phyloP scores from a whole-genome alignment of 2,329 filamentous ascomycete genomes.

The Stachybotrys chlorohalonatus region DNA sequence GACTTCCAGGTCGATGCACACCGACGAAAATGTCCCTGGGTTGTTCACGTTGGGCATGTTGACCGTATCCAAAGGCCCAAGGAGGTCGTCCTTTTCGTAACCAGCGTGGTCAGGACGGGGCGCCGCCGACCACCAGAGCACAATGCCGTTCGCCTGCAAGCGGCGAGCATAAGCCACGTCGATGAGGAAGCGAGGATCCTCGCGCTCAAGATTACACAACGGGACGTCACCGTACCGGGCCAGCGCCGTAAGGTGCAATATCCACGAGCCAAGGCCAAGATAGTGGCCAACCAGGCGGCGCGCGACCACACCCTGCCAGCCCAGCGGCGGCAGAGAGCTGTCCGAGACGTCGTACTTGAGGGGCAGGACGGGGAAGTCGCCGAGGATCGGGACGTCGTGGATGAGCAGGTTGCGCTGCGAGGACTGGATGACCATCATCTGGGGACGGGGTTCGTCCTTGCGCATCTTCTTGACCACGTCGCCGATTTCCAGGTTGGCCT shows the following conservation, averaged over 20 bases:
- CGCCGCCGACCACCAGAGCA: slow-evolving; percentile 92
- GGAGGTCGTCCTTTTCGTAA: slow-evolving; percentile 85
- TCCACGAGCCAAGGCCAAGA: slow-evolving; percentile 85
- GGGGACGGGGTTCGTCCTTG: slow-evolving; percentile 71
- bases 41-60: slow-evolving; percentile 92
- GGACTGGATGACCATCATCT: slow-evolving; percentile 84
- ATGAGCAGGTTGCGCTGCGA: slow-evolving; percentile 72
- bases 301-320: slow-evolving; percentile 86
- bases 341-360: slow-evolving; percentile 78
- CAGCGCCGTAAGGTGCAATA: slow-evolving; percentile 77
- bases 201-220: slow-evolving; percentile 87
- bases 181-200: slow-evolving; percentile 90
- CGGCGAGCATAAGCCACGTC: slow-evolving; percentile 90
- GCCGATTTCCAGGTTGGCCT: slow-evolving; percentile 78
- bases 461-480: slow-evolving; percentile 86
- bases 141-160: slow-evolving; percentile 82
- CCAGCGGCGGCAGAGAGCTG: slow-evolving; percentile 79
- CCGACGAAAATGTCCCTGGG: slow-evolving; percentile 86
- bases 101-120: slow-evolving; percentile 90
- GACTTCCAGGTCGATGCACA: slow-evolving; percentile 91
- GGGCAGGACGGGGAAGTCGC: slow-evolving; percentile 74
- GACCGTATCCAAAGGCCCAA: slow-evolving; percentile 73
- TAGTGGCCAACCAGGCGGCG: slow-evolving; percentile 84
- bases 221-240: slow-evolving; percentile 90
- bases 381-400: slow-evolving; percentile 76